Base-by-base conservation (phyloP, 2,329 filamentous ascomycete species). In the Colletotrichum sp. region DNA sequence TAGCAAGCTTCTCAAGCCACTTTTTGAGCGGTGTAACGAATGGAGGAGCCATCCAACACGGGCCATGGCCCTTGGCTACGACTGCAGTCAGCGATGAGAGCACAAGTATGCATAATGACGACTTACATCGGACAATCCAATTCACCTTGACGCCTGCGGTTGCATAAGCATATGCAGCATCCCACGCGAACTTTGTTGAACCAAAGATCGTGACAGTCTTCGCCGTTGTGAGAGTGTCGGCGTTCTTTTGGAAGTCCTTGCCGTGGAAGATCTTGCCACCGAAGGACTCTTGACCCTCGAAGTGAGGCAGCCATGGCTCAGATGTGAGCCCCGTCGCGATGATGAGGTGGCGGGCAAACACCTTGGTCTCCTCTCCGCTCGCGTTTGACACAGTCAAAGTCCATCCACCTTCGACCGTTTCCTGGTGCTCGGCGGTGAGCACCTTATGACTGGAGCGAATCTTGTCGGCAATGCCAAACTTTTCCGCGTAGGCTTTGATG, bases 1-100 rank as follows among this genome's bases (percentile, higher is more conserved):
- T 89, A 4, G 93, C 89, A 6, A 95, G 87, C 79, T 93, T 91
- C 82, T 95, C 93, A 0, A 95, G 84, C 88, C 90, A 92, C 73
- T 88, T 89, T 81, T 92, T 92, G 18, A 94, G 81, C 0, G 92
- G 92, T 2, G 93, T 94, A 18, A 95, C 92, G 72, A 91, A 92
- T 2, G 90, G 83, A 3, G 90, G 90, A 0, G 90, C 83, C 82
- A 93, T 87, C 87, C 87, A 94, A 1, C 86, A 85, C 0, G 92
- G 91, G 0, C 92, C 92, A 74, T 90, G 89, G 3, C 92, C 91
- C 30, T 83, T 86, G 21, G 80, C 83, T 84, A 21, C 7, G 13
- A 6, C 8, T 5, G 9, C 4, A n/a, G 70, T 16, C 21, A 8
- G 7, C 16, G 18, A 26, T 21, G 34, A 16, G 34, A 36, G n/a